Evolutionary conservation across 2,329 filamentous ascomycete species (phyloP).

Genomic region (Trichoderma harzianum): DNA sequence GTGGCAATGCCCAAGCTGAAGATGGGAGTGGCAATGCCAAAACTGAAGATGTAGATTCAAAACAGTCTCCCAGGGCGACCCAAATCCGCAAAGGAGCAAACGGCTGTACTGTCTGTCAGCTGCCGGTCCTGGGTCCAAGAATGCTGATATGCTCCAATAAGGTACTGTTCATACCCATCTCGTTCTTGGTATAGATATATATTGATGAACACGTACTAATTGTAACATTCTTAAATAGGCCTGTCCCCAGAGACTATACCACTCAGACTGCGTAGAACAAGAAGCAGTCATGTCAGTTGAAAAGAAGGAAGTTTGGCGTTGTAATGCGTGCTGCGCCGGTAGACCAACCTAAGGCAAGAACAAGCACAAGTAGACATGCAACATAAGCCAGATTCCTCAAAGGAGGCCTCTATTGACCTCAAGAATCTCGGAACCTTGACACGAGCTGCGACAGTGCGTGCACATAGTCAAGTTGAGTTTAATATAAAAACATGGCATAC

Average conservation of each 20-base stretch:
- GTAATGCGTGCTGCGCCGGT: slow-evolving; percentile 32
- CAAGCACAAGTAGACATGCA: not conserved
- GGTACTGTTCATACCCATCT: slow-evolving; percentile 34
- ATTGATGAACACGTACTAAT: not conserved
- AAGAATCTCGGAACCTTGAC: not conserved
- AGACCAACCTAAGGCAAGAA: not conserved
- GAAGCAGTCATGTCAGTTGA: slow-evolving; percentile 36
- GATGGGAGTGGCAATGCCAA: slow-evolving; percentile 18
- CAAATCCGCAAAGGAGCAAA: slow-evolving; percentile 42
- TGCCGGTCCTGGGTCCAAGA: slow-evolving; percentile 46
- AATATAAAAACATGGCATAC: not conserved
- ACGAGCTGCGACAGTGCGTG: not conserved
- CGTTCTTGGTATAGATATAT: not conserved
- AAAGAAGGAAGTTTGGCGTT: slow-evolving; percentile 39
- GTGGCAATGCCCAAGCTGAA: slow-evolving; percentile 9
- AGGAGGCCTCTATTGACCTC: not conserved
- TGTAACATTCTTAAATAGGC: slow-evolving; percentile 30
- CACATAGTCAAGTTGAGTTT: not conserved
- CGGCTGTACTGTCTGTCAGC: slow-evolving; percentile 47
- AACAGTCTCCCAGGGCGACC: slow-evolving; percentile 31
- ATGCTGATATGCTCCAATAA: slow-evolving; percentile 50
- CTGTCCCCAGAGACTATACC: slow-evolving; percentile 46
- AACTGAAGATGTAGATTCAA: slow-evolving; percentile 21
- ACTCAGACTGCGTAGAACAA: slow-evolving; percentile 44
- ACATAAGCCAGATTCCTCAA: not conserved